Evolutionary conservation across 148 eudicot genomes (phyloP), one percentile per base, ranked within the genome.

Genomic region (Rhododendron ovatum): DNA sequence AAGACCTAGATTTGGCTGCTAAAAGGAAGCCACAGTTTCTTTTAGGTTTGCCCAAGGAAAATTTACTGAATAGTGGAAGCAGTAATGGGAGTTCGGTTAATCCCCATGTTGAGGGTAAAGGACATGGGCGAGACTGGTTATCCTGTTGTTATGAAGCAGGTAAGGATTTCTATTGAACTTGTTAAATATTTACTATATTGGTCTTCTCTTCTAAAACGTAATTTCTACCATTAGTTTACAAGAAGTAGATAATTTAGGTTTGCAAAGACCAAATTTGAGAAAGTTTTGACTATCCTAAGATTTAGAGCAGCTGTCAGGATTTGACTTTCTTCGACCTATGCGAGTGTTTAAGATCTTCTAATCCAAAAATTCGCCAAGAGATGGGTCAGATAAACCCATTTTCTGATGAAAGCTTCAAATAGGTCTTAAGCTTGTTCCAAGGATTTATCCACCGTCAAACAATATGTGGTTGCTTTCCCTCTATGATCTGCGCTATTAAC

Each of bases 71-170:
- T 74, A 78, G 81, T 86, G 88, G 88, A 61, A 82, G 82, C 82
- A 84, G 81, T 45, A 89, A 88, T 76, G 91, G 93, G 82, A 65
- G 78, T 47, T 91, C 76, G 37, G 89, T 81, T 83, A 84, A 83
- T 84, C 20, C 87, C 71, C 83, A 73, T 67, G 26, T 86, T 10
- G 89, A 86, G 75, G 86, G 86, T 86, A 88, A 87, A 88, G 89
- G 87, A 85, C 89, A 88, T 87, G 89, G 86, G 69, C 88, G 83
- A 30, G 92, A 88, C 71, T 89, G 93, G 93, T 84, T 90, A 75
- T 81, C 92, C 81, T 81, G 83, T 87, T 55, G 85, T 57, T 78
- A 89, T 37, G 94, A 93, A 90, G 88, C 92, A 91, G 98, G 99
- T 96, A 90, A 88, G 47, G 20, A 75, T 78, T 75, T 84, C 74